These are phyloP conservation scores for Cymbomonas tetramitiformis DNA, from an alignment of 139 green algal genomes.

Conservation along the genomic window DNA sequence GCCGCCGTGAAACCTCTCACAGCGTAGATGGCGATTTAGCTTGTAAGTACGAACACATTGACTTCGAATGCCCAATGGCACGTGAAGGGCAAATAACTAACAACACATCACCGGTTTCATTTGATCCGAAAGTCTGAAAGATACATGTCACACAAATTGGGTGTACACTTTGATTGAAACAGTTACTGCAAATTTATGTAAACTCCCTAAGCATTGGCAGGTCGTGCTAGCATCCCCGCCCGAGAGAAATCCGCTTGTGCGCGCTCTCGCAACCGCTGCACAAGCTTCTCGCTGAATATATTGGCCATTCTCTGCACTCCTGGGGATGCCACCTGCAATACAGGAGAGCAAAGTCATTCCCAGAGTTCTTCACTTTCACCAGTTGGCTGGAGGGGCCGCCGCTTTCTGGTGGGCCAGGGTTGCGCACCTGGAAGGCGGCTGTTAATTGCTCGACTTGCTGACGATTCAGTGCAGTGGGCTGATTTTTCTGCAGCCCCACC, in stretches of 20 bases:
- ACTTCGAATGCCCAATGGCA: too few relatives aligned
- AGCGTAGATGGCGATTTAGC: too few relatives aligned
- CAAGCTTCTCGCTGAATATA: not conserved
- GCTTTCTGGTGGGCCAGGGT: not conserved
- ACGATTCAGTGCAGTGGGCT: not conserved
- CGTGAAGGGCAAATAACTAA: too few relatives aligned
- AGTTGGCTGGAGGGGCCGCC: not conserved
- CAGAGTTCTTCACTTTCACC: not conserved
- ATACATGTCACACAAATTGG: too few relatives aligned
- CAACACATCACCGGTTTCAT: too few relatives aligned
- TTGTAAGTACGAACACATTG: too few relatives aligned
- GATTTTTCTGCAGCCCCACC: not conserved
- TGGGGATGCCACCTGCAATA: not conserved
- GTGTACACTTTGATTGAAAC: too few relatives aligned
- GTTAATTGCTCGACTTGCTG: not conserved
- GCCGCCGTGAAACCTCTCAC: too few relatives aligned
- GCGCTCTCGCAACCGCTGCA: not conserved
- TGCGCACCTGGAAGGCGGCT: not conserved
- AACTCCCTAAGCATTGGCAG: too few relatives aligned
- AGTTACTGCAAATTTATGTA: too few relatives aligned
- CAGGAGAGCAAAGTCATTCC: not conserved
- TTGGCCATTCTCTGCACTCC: not conserved
- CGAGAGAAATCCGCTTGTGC: conserved; percentile 1
- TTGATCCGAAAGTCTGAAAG: too few relatives aligned
- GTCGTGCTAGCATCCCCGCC: too few relatives aligned